These are phyloP conservation scores for Candida parachauliodes DNA, from an alignment of 805 yeast species.

Conservation along the genomic window DNA sequence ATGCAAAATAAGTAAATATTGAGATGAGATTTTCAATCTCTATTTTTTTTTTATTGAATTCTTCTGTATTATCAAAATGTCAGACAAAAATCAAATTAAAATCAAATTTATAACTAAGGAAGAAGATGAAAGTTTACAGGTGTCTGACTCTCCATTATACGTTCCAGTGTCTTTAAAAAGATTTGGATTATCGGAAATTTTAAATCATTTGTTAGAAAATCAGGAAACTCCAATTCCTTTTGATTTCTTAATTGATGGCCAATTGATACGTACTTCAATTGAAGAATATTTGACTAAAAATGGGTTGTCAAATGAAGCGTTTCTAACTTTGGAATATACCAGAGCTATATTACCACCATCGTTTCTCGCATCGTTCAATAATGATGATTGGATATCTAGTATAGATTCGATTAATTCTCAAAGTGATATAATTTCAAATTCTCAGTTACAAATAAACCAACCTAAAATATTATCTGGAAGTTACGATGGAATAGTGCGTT, in stretches of 20 bases:
- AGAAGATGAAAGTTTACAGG: constrained; percentile 66
- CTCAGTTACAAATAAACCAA: constrained; percentile 25
- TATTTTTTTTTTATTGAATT: background rate
- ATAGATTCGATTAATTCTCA: constrained; percentile 48
- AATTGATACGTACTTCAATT: constrained; percentile 70
- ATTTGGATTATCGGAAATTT: constrained; percentile 91
- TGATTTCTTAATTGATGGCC: constrained; percentile 87
- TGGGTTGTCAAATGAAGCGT: constrained; percentile 80
- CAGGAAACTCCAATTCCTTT: constrained; percentile 72
- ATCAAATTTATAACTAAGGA: constrained; percentile 85
- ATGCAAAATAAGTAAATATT: too few relatives aligned
- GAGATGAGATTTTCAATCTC: constrained; percentile 4
- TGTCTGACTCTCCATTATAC: constrained; percentile 72
- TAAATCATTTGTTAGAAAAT: constrained; percentile 72
- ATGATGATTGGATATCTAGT: constrained; percentile 95
- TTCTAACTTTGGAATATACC: constrained; percentile 81
- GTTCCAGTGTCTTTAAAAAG: constrained; percentile 86
- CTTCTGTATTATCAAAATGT: constrained; percentile 12
- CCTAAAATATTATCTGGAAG: constrained; percentile 79
- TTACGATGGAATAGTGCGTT: constrained; percentile 90
- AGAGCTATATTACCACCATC: constrained; percentile 94
- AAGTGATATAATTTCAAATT: constrained; percentile 19
- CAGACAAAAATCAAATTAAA: constrained; percentile 62
- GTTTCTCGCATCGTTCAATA: constrained; percentile 78
- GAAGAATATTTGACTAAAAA: constrained; percentile 72